phyloP scores from a whole-genome alignment of 2,329 filamentous ascomycete species.

The Aspergillus pseudoglaucus region DNA sequence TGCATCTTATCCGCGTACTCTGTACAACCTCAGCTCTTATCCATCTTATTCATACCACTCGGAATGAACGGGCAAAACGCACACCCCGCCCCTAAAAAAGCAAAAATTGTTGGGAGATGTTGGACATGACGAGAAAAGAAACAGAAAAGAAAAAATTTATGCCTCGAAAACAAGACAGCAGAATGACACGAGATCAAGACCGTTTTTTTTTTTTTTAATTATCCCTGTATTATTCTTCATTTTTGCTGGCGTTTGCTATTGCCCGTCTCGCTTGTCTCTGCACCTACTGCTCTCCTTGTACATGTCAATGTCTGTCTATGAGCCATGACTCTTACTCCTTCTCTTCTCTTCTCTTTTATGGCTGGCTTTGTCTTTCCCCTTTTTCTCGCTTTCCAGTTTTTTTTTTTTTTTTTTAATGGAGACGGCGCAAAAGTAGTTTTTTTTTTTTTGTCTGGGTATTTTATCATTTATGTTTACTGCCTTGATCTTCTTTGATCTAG shows the following conservation, averaged over 20 bases:
- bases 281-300: neutral
- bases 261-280: neutral
- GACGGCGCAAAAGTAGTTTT: neutral
- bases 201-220: constrained; percentile 2
- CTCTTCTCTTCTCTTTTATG: neutral
- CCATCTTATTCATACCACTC: too few relatives aligned
- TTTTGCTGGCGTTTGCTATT: constrained; percentile 19
- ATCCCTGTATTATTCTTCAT: constrained; percentile 11
- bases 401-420: neutral
- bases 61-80: too few relatives aligned
- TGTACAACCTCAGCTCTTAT: too few relatives aligned
- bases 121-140: neutral
- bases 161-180: neutral
- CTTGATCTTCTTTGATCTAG: neutral
- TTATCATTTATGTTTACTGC: neutral
- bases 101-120: neutral
- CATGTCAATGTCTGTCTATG: neutral
- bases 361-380: neutral
- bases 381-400: neutral
- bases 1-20: too few relatives aligned
- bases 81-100: neutral
- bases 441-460: neutral
- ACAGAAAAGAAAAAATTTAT: neutral
- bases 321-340: neutral
- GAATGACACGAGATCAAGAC: neutral